Conservation (phyloP, 306 rosid species). For the Heteromeles arbutifolia region DNA sequence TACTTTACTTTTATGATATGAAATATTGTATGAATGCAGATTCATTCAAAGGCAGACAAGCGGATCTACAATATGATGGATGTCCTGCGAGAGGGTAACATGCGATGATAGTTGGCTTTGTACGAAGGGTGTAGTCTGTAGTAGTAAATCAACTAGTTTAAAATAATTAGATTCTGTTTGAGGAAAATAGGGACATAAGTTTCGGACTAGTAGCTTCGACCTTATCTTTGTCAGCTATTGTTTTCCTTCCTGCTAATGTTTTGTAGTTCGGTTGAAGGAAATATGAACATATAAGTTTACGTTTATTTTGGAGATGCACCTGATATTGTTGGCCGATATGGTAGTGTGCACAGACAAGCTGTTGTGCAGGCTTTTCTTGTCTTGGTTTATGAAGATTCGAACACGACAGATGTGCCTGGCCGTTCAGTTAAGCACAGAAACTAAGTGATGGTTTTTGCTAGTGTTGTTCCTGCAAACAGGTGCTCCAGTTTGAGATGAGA, state of each 20-base stretch:
- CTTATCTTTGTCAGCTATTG: too few species aligned
- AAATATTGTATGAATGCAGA: conserved; percentile 33
- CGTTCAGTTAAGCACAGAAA: not conserved
- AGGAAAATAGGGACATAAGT: not conserved
- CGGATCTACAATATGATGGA: conserved; percentile 70
- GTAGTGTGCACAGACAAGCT: too few species aligned
- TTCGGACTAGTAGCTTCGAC: not conserved
- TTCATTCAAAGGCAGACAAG: conserved; percentile 44
- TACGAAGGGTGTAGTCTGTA: not conserved
- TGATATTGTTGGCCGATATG: not conserved
- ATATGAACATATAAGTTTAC: not conserved
- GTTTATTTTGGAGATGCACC: not conserved
- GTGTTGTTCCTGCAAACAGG: not conserved
- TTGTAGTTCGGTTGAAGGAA: not conserved
- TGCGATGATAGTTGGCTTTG: conserved; percentile 35
- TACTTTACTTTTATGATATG: not conserved
- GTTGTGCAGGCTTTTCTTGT: not conserved
- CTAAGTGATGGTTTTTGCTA: not conserved
- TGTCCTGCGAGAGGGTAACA: conserved; percentile 72
- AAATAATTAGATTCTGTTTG: not conserved
- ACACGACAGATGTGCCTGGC: not conserved
- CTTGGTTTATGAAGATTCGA: not conserved
- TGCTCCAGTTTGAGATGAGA: not conserved
- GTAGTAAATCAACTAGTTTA: not conserved
- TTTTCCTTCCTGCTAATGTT: not conserved